Base-by-base conservation (phyloP, 225 moss, liverwort and hornwort genomes). In the Lunularia cruciata region DNA sequence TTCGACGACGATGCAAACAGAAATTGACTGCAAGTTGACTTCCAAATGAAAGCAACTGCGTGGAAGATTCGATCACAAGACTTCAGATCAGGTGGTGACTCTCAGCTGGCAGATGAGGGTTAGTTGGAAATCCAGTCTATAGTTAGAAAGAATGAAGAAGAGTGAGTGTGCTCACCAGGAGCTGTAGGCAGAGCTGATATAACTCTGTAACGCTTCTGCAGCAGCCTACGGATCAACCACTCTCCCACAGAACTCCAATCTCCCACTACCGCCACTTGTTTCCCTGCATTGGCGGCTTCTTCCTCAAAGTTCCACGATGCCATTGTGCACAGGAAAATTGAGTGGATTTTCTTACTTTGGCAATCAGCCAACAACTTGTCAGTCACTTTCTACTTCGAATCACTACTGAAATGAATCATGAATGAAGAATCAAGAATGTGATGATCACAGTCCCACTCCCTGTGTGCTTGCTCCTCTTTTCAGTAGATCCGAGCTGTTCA, bases 131-230 rank as follows among this genome's bases (percentile, higher is more conserved):
- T n/a, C n/a, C n/a, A n/a, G n/a, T n/a, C n/a, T n/a, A n/a, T n/a
- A n/a, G n/a, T n/a, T n/a, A n/a, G n/a, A n/a, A n/a, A n/a, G n/a
- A n/a, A n/a, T n/a, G 25, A 3, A 51, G 51, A 22, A 25, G 20
- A 18, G 22, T 40, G 23, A 42, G 2, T 36, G 2, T 1, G 6
- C 56, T 67, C 79, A 93, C 93, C 93, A 48, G 89, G 84, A 4
- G 74, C 70, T 22, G 81, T 85, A 5, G 79, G 83, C 53, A 94
- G 75, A 40, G 87, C 84, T 69, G 84, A 91, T 60, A 91, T 89
- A 37, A 94, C 91, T 77, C 78, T 87, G 79, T 91, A 94, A 22
- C 94, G 90, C 51, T 83, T 91, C 73, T 89, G 86, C 76, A 94
- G 45, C 60, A 94, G 79, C 43, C 63, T 76, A 52, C 90, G 90